phyloP scores from a whole-genome alignment of 108 stramenopile species.

The Pseudonitzschia pungens region DNA sequence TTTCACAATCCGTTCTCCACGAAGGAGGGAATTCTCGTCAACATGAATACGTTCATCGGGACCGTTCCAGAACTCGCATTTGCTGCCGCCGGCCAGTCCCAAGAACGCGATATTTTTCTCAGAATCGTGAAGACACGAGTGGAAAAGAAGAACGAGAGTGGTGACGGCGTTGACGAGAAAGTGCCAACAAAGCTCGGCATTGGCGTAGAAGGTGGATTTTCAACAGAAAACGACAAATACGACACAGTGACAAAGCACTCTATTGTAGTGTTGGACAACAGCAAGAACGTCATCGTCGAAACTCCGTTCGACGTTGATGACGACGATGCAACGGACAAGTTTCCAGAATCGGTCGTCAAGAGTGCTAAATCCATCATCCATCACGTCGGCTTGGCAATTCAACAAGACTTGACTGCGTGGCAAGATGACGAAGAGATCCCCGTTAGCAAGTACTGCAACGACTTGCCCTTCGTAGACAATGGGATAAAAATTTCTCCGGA shows the following conservation, averaged over 20 bases:
- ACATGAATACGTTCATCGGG: constrained; percentile 85
- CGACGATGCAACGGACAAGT: constrained; percentile 44
- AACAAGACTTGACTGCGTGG: constrained; percentile 80
- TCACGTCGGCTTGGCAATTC: constrained; percentile 82
- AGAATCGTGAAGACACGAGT: constrained; percentile 66
- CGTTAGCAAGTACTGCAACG: constrained; percentile 61
- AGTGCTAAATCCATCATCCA: constrained; percentile 83
- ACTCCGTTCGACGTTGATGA: constrained; percentile 57
- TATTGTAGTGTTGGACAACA: constrained; percentile 66
- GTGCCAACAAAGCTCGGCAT: constrained; percentile 82
- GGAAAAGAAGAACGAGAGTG: constrained; percentile 31
- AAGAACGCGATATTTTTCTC: constrained; percentile 71
- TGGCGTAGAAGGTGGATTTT: constrained; percentile 94
- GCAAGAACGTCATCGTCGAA: constrained; percentile 37
- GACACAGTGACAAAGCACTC: constrained; percentile 71
- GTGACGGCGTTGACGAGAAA: background rate
- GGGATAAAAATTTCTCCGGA: constrained; percentile 67
- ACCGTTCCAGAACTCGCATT: constrained; percentile 68
- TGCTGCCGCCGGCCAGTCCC: constrained; percentile 2
- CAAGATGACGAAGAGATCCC: constrained; percentile 80
- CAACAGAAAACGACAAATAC: constrained; percentile 78
- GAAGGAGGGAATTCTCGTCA: constrained; percentile 76
- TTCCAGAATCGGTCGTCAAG: constrained; percentile 67
- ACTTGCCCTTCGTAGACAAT: constrained; percentile 80
- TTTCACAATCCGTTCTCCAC: constrained; percentile 87